Evolutionary conservation across 2,329 filamentous ascomycete species (phyloP).

Genomic region (Whalleya microplaca): DNA sequence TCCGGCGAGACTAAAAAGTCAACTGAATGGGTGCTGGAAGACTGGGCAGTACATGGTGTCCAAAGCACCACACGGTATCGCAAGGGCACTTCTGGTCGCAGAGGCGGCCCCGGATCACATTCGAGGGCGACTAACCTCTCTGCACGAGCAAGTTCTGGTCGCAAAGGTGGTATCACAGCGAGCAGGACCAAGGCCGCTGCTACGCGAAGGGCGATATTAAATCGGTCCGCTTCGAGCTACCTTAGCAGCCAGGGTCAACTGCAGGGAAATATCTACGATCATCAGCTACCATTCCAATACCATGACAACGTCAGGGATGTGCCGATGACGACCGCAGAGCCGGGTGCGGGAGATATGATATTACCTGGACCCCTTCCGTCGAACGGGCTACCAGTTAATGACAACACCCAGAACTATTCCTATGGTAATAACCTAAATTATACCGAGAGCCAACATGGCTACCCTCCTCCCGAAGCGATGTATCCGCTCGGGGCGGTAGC

Average conservation of each 20-base stretch:
- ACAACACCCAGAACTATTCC: constrained; percentile 15
- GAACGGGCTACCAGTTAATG: constrained; percentile 3
- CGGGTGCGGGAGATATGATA: constrained; percentile 11
- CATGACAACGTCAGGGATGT: constrained; percentile 3
- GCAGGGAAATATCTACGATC: constrained; percentile 7
- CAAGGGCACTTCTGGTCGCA: constrained; percentile 47
- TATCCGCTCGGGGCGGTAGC: constrained; percentile 25
- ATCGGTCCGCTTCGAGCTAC: constrained; percentile 12
- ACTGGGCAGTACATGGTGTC: constrained; percentile 74
- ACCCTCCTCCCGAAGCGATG: constrained; percentile 4
- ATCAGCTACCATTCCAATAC: constrained; percentile 3
- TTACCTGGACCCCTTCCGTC: constrained; percentile 15
- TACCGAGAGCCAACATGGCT: constrained; percentile 4
- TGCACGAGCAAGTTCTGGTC: constrained; percentile 31
- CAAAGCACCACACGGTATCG: constrained; percentile 85
- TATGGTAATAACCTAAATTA: constrained; percentile 13
- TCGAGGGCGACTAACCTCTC: constrained; percentile 14
- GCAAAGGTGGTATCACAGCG: constrained; percentile 33
- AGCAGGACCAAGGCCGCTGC: constrained; percentile 30
- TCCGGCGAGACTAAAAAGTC: constrained; percentile 65
- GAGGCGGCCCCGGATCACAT: constrained; percentile 12
- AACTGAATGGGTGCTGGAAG: constrained; percentile 76
- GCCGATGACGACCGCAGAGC: constrained; percentile 15
- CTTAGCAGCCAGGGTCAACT: constrained; percentile 3
- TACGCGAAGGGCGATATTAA: constrained; percentile 13